Evolutionary conservation across 2,329 filamentous ascomycete genomes (phyloP), one percentile per base, ranked within the genome.

Genomic region (Thyridium curvatum): DNA sequence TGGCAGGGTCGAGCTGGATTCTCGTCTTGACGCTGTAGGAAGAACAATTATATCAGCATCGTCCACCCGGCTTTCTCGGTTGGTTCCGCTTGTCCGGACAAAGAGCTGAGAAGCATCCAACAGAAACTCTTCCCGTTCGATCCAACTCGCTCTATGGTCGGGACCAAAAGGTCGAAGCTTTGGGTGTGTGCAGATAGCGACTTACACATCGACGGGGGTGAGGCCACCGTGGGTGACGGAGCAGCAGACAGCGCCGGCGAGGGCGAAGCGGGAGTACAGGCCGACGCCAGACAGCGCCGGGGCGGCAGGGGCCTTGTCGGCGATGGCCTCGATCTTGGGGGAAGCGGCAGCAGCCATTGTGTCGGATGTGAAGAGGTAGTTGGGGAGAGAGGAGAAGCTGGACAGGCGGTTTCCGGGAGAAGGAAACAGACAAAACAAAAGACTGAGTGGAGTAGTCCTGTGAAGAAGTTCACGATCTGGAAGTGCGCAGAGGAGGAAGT

Each of bases 171-270:
- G 21, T 26, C 21, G 21, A n/a, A n/a, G n/a, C n/a, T n/a, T n/a
- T n/a, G n/a, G n/a, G n/a, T 3, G 12, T 38, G 6, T 13, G 12
- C n/a, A 29, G 30, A 14, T 21, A 21, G 5, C 18, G 45, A 86
- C 91, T 69, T 93, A 97, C 91, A 98, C 93, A 86, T 98, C 93
- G 68, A 98, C 89, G 62, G 93, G 93, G 54, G 93, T 98, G 58
- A 97, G 82, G 61, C 78, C 85, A 69, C 91, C 93, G 80, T 98
- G 93, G 62, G 93, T 98, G 72, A 97, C 74, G 56, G 90, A 93
- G 72, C 93, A 98, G 83, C 93, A 96, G 76, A 97, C 74, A 57
- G 93, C 93, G 72, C 93, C 93, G 58, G 93, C 90, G 59, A 98
- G 85, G 71, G 93, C 91, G 74, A 96, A 96, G 70, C 88, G 82